Conservation (phyloP, 768 basidiomycete genomes). For the Lactarius indigo region DNA sequence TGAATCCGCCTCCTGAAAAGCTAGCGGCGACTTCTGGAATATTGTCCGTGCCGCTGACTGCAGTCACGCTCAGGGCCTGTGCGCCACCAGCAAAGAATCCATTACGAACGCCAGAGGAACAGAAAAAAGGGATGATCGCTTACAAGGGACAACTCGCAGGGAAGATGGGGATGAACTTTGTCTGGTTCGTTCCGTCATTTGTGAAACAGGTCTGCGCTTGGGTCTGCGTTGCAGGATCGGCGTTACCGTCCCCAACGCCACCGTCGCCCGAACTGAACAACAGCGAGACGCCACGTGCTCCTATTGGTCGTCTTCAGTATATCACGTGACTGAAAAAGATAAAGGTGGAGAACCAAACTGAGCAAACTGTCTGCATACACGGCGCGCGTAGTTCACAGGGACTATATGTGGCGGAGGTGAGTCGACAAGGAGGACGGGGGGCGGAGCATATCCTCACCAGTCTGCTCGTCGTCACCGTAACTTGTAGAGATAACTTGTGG, state of each 20-base stretch:
- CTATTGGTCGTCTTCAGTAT: conserved; percentile 30
- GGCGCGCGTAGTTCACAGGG: conserved; percentile 50
- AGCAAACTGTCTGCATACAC: conserved; percentile 58
- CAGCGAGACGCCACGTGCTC: conserved; percentile 61
- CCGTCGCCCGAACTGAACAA: conserved; percentile 63
- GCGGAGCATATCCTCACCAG: conserved; percentile 37
- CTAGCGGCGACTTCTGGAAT: conserved; percentile 56
- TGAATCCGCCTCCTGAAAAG: conserved; percentile 76
- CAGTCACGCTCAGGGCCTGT: conserved; percentile 47
- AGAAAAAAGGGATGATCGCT: background rate
- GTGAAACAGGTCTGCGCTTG: too few relatives aligned
- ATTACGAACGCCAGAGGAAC: background rate
- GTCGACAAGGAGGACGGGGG: conserved; percentile 33
- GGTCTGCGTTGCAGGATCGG: conserved; percentile 48
- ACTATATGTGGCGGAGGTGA: conserved; percentile 36
- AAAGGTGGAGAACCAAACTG: conserved; percentile 45
- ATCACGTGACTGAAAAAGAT: background rate
- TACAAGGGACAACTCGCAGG: conserved; percentile 50
- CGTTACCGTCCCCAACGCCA: conserved; percentile 63
- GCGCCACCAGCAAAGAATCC: conserved; percentile 32
- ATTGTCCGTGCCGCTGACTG: conserved; percentile 59
- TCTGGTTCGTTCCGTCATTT: conserved; percentile 54
- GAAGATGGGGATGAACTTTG: conserved; percentile 53
- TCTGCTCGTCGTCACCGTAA: conserved; percentile 71
- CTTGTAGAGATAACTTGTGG: conserved; percentile 67